These are phyloP conservation scores for Ustilago crameri DNA, from an alignment of 1,284 basidiomycete genomes.

Conservation along the genomic window DNA sequence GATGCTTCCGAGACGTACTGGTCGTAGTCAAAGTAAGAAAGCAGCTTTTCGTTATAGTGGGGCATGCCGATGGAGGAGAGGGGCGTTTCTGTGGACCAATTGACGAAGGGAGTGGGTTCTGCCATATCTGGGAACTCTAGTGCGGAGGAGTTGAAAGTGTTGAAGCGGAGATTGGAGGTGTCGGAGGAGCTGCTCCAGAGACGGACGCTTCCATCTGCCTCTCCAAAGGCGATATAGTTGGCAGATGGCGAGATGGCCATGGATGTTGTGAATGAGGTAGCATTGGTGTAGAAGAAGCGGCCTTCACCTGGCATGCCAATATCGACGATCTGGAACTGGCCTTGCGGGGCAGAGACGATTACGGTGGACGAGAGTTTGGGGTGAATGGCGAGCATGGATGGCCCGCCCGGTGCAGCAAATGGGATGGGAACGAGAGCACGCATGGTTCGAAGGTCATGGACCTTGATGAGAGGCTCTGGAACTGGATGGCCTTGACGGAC, in stretches of 20 bases:
- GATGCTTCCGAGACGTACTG: conserved; percentile 65
- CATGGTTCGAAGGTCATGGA: conserved; percentile 88
- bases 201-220: conserved; percentile 85
- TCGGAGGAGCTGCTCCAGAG: conserved; percentile 77
- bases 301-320: conserved; percentile 76
- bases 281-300: conserved; percentile 77
- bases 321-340: conserved; percentile 90
- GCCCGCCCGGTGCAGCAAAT: conserved; percentile 79
- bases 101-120: conserved; percentile 76
- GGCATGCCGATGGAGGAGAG: conserved; percentile 91
- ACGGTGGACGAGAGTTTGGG: conserved; percentile 83
- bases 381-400: conserved; percentile 84
- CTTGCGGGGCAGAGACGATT: conserved; percentile 83
- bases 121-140: conserved; percentile 85
- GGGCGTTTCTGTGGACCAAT: conserved; percentile 87
- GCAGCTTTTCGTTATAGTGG: conserved; percentile 79
- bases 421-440: conserved; percentile 83
- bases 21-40: conserved; percentile 78
- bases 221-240: conserved; percentile 90
- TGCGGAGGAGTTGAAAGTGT: conserved; percentile 84
- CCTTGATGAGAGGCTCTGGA: conserved; percentile 90
- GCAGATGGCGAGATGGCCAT: conserved; percentile 85
- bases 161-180: conserved; percentile 75
- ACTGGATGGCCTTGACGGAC: conserved; percentile 81
- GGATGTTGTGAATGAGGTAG: conserved; percentile 80